Evolutionary conservation across 805 yeast species (phyloP), one percentile per base, ranked within the genome.

Genomic region (Wickerhamomyces queroliae): DNA sequence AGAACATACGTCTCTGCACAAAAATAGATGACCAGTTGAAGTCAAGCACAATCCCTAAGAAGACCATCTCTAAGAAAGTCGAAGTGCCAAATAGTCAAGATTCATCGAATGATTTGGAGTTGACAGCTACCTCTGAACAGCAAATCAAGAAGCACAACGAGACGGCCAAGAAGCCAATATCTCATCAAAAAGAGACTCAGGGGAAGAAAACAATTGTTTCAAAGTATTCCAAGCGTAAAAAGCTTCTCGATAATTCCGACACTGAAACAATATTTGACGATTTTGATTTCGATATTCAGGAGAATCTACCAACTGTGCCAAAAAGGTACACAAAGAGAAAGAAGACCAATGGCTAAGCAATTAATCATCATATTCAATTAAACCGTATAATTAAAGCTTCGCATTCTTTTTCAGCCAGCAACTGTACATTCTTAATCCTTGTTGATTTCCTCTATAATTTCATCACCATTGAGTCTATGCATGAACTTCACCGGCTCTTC

Each of bases 401-500:
- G 5, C 28, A 23, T 39, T 31, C 10, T 19, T 30, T 36, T 27
- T 11, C 13, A 11, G 13, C 24, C 29, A 12, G 9, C 28, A 7
- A 21, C 24, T 23, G 10, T 26, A 9, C 9, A 18, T 13, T 12
- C 22, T 10, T 15, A n/a, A 26, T 33, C 28, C 22, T 48, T 50
- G 22, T 53, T 51, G 20, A 82, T 63, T 47, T 75, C 83, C 17
- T 74, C 77, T 12, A 69, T 46, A 4, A 83, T 55, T 42, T 78
- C 79, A 5, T 71, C 73, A 33, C 70, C 69, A 40, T 78, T 63
- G 41, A 84, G 70, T 39, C 76, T 69, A 59, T 84, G 91, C 83
- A 83, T 82, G 53, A 79, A 76, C 50, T 77, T 79, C 5, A 72
- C 69, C 2, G 80, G 70, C 34, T 71, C 66, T 25, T 52, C 62